A percentile compares a stretch with the other conserved stretches of the same genome.
Conservation (phyloP, 257 asterid genomes). For the Solanum ahanhuiri region DNA sequence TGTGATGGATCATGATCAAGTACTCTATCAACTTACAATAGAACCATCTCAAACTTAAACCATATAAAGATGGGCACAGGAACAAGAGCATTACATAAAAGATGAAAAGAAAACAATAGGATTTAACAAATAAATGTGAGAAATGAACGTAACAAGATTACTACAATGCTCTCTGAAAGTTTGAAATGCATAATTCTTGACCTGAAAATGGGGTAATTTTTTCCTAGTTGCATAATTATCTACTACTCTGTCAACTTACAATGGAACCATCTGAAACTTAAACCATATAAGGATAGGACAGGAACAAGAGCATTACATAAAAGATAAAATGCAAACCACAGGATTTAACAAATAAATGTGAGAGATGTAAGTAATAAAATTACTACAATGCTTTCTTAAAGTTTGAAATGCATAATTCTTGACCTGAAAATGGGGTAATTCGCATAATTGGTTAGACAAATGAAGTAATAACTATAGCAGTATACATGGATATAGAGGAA, state of each 20-base stretch:
- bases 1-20: background rate
- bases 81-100: background rate
- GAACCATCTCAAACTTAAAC: background rate
- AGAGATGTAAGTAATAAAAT: background rate
- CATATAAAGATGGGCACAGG: background rate
- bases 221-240: background rate
- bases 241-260: background rate
- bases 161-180: background rate
- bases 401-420: background rate
- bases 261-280: background rate
- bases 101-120: background rate
- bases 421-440: background rate
- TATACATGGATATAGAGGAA: background rate
- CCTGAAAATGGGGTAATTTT: background rate
- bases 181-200: background rate
- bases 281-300: background rate
- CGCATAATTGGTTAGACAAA: background rate
- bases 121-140: background rate
- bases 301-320: constrained; percentile 1
- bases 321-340: background rate
- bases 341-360: background rate
- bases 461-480: background rate
- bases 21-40: background rate
- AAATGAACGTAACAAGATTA: background rate
- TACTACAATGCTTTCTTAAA: background rate